Conservation (phyloP, 768 basidiomycete genomes). For the Xerocomus spinulosus region DNA sequence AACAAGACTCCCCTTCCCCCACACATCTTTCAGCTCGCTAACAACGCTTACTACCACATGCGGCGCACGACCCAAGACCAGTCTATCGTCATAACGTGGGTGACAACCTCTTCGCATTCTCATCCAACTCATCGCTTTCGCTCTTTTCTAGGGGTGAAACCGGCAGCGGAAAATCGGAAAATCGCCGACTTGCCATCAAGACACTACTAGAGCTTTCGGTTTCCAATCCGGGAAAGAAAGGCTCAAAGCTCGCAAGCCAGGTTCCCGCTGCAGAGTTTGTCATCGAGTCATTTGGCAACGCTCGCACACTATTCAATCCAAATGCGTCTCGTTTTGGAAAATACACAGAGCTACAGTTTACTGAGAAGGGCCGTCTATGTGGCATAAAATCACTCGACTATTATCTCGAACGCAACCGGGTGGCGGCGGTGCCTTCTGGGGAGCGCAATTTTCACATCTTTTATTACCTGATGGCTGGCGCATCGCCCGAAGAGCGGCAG, state of each 20-base stretch:
- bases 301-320: constrained; percentile 86
- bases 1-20: constrained; percentile 63
- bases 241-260: constrained; percentile 79
- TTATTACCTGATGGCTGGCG: constrained; percentile 93
- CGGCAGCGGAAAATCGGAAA: constrained; percentile 91
- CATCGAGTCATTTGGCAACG: constrained; percentile 91
- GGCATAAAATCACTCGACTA: constrained; percentile 97
- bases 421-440: constrained; percentile 82
- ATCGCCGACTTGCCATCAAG: constrained; percentile 85
- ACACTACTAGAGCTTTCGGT: constrained; percentile 88
- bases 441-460: constrained; percentile 98
- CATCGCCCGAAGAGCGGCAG: constrained; percentile 79
- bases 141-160: constrained; percentile 71
- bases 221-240: constrained; percentile 88
- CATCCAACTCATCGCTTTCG: not conserved
- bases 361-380: constrained; percentile 79
- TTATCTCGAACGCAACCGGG: constrained; percentile 87
- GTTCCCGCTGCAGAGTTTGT: constrained; percentile 94
- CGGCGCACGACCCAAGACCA: constrained; percentile 91
- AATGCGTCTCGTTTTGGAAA: constrained; percentile 97
- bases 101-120: no score
- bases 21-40: constrained; percentile 89
- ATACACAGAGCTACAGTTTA: constrained; percentile 97
- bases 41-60: constrained; percentile 96
- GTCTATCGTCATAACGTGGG: constrained; percentile 79